Percentiles rank a stretch among this genome's conserved stretches.
phyloP scores from a whole-genome alignment of 2,329 filamentous ascomycete species.

The Pseudogymnoascus sp. region DNA sequence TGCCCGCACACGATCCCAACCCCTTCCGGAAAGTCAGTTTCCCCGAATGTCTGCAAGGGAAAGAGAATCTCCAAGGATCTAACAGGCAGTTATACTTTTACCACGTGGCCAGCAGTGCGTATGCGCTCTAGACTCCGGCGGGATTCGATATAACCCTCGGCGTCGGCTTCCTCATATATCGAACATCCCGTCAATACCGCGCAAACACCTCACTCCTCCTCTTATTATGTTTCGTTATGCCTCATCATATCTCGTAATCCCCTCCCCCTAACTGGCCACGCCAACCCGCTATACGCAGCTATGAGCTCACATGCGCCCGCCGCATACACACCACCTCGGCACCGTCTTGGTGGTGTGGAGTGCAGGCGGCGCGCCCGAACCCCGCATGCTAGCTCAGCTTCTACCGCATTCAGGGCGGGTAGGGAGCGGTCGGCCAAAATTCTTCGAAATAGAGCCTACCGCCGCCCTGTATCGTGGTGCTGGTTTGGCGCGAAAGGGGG shows the following conservation, averaged over 20 bases:
- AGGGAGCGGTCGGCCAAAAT: not conserved
- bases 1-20: not conserved
- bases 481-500: not conserved
- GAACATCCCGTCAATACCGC: not conserved
- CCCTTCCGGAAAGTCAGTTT: not conserved
- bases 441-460: slow-evolving; percentile 3
- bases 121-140: not conserved
- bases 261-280: not conserved
- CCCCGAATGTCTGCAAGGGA: not conserved
- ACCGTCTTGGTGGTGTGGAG: not conserved
- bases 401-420: not conserved
- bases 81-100: not conserved
- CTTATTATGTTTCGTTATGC: not conserved
- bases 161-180: not conserved
- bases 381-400: not conserved
- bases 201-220: not conserved
- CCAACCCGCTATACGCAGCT: not conserved
- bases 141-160: not conserved
- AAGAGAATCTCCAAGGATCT: not conserved
- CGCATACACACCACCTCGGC: not conserved
- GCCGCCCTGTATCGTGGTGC: not conserved
- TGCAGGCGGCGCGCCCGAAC: not conserved
- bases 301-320: not conserved
- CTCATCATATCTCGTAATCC: not conserved
- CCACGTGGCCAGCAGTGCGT: not conserved